Conservation (phyloP, 2,329 filamentous ascomycete species). For the Phyllosticta capitalensis region DNA sequence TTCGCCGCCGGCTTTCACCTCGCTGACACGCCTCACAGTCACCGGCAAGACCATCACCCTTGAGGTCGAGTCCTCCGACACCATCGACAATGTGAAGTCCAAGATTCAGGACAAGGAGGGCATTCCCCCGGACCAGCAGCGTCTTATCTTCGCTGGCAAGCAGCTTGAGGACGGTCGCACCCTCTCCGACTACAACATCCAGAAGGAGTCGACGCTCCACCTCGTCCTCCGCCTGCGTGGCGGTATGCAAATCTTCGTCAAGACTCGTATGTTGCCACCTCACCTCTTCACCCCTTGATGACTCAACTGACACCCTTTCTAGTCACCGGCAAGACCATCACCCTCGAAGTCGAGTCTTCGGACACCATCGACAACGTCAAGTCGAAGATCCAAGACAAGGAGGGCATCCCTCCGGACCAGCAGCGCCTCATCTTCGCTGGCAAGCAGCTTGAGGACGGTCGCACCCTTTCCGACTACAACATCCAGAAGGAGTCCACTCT, state of each 20-base stretch:
- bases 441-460: conserved; percentile 49
- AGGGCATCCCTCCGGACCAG: conserved; percentile 50
- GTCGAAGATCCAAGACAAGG: conserved; percentile 47
- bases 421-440: conserved; percentile 50
- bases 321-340: conserved; percentile 50
- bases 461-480: conserved; percentile 47
- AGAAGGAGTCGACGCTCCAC: conserved; percentile 69
- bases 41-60: conserved; percentile 61
- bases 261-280: conserved; percentile 34
- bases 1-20: conserved; percentile 14
- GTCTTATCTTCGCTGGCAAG: conserved; percentile 93
- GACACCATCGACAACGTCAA: conserved; percentile 34
- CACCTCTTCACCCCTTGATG: conserved; percentile 17
- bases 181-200: conserved; percentile 88
- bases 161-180: conserved; percentile 94
- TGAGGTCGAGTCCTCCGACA: conserved; percentile 65
- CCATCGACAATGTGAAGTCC: conserved; percentile 92
- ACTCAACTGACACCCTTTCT: conserved; percentile 28
- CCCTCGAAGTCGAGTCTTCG: conserved; percentile 31
- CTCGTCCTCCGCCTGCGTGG: conserved; percentile 64
- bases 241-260: conserved; percentile 55
- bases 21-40: conserved; percentile 37
- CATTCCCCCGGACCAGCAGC: conserved; percentile 93
- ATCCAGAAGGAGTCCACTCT: conserved; percentile 57
- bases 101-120: conserved; percentile 99